Evolutionary conservation across 208 protist genomes (phyloP).

Genomic region (Borovskyia barvae): DNA sequence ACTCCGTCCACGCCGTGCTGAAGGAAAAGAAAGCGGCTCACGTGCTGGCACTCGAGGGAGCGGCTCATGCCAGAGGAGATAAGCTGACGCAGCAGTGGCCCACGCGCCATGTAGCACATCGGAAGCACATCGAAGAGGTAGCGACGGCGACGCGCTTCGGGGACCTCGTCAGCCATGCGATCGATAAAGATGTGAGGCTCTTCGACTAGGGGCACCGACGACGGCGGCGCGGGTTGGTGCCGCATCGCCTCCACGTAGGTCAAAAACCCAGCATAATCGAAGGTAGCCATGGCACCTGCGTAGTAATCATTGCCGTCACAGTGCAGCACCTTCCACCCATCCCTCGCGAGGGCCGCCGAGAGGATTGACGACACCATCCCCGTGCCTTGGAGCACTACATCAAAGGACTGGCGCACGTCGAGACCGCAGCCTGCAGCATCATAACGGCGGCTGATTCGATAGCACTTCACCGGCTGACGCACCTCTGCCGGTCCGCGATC

Average conservation of each 20-base stretch:
- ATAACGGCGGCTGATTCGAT: constrained; percentile 61
- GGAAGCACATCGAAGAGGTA: constrained; percentile 75
- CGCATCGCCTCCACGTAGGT: constrained; percentile 32
- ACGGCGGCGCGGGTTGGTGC: not conserved
- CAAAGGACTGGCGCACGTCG: constrained; percentile 39
- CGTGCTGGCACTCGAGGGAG: constrained; percentile 67
- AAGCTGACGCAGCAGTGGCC: constrained; percentile 44
- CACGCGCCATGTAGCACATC: constrained; percentile 50
- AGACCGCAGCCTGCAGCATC: constrained; percentile 52
- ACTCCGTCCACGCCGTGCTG: constrained; percentile 1
- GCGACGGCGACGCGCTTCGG: constrained; percentile 19
- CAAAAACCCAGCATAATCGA: constrained; percentile 35
- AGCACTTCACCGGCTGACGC: constrained; percentile 79
- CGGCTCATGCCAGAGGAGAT: constrained; percentile 48
- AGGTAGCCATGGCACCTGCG: constrained; percentile 58
- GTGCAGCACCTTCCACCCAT: constrained; percentile 86
- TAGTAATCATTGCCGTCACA: constrained; percentile 87
- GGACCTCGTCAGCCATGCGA: constrained; percentile 24
- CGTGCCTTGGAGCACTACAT: constrained; percentile 89
- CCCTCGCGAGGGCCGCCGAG: constrained; percentile 77
- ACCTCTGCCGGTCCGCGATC: constrained; percentile 77
- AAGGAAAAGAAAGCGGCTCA: constrained; percentile 50
- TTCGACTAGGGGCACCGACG: not conserved
- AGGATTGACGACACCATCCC: constrained; percentile 85
- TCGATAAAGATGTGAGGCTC: constrained; percentile 16